Evolutionary conservation across 1,284 basidiomycete species (phyloP), one percentile per base, ranked within the genome.

Genomic region (Moesziomyces parantarcticus): DNA sequence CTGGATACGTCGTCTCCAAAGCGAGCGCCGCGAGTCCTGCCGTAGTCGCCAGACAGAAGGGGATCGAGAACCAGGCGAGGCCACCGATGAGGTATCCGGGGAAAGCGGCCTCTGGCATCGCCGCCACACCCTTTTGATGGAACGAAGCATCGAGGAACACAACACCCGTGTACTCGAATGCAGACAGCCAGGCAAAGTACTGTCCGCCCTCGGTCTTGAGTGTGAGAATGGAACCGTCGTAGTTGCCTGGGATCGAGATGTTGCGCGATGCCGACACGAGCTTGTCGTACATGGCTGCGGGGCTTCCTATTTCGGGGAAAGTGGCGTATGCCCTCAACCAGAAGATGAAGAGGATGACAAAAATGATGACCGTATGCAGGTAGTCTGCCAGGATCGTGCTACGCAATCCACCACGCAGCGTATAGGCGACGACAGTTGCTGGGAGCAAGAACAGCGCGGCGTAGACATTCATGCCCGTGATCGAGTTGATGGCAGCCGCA

Each of bases 281-380:
- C 21, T 67, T 57, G n/a, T 77, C 57, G 50, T 74, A 80, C 75
- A 80, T 77, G 39, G 49, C 57, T 10, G 54, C 55, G 1, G 78
- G 75, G 21, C 64, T 70, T 10, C 78, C 78, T 45, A 80, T 69
- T 8, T 68, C 54, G 5, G 69, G 64, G 62, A 68, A 67, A 10
- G 78, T 80, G 20, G 74, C 64, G 51, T 78, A 80, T 14, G 73
- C 64, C 6, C 60, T 48, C 43, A 80, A 58, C 60, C 65, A 78
- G 47, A 80, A 58, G 39, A 69, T 52, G 53, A 78, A 78, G 21
- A 80, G 60, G 49, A 80, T 77, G 43, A 79, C 56, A 44, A 80
- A 79, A 64, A 80, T 78, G 69, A 80, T 75, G 48, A 77, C 56
- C 6, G 78, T 80, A 53, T 80, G 78, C 26, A 79, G 63, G 56